Evolutionary conservation across 352 stramenopile species (phyloP).

Genomic region (Blastocystis sp.): DNA sequence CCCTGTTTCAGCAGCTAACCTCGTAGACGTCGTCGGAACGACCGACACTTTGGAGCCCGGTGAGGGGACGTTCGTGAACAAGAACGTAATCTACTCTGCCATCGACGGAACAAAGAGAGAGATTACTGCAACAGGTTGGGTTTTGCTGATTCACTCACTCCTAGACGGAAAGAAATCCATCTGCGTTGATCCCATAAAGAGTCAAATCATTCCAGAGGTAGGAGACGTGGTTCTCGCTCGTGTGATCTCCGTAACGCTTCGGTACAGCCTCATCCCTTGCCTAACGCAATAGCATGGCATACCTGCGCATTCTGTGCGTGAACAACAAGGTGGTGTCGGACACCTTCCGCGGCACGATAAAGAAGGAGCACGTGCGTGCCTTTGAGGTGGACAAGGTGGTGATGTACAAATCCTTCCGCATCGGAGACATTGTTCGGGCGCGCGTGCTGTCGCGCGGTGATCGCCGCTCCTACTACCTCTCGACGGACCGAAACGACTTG

Average conservation of each 20-base stretch:
- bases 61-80: constrained; percentile 56
- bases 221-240: constrained; percentile 62
- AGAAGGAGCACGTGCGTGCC: constrained; percentile 67
- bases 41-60: constrained; percentile 15
- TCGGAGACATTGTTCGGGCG: constrained; percentile 65
- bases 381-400: constrained; percentile 69
- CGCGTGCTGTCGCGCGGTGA: constrained; percentile 59
- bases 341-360: constrained; percentile 60
- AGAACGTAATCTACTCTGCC: constrained; percentile 54
- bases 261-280: background rate
- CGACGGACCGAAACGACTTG: constrained; percentile 59
- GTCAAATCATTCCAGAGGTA: constrained; percentile 55
- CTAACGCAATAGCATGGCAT: constrained; percentile 28
- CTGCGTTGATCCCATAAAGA: constrained; percentile 11
- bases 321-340: constrained; percentile 36
- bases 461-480: constrained; percentile 63
- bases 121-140: background rate
- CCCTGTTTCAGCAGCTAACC: background rate
- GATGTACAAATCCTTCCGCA: constrained; percentile 68
- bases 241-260: constrained; percentile 40
- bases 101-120: constrained; percentile 28
- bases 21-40: constrained; percentile 55
- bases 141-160: background rate
- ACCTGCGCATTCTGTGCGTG: constrained; percentile 44
- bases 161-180: constrained; percentile 1